A percentile compares a stretch with the other conserved stretches of the same genome.
These are phyloP conservation scores for Xylariaceae sp. DNA, from an alignment of 2,329 filamentous ascomycete species.

Conservation along the genomic window DNA sequence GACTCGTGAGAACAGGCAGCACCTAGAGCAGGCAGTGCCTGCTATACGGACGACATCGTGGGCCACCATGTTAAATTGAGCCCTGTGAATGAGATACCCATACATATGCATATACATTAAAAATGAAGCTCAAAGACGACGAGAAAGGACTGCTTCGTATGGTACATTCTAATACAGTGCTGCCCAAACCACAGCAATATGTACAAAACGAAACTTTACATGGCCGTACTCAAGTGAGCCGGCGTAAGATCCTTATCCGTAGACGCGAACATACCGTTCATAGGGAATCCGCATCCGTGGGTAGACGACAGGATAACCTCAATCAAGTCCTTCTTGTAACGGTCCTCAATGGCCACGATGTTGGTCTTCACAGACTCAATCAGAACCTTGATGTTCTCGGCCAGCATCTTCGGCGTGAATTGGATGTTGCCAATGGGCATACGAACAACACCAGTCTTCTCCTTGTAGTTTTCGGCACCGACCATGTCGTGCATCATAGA, in stretches of 20 bases:
- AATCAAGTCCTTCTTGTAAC: conserved; percentile 65
- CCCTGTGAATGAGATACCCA: conserved; percentile 8
- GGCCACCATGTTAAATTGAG: not conserved
- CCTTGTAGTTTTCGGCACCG: conserved; percentile 80
- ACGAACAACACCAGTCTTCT: conserved; percentile 75
- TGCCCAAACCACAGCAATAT: conserved; percentile 8
- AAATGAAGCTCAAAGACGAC: not conserved
- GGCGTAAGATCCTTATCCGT: conserved; percentile 52
- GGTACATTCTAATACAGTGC: conserved; percentile 22
- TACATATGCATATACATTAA: not conserved
- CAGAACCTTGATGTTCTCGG: conserved; percentile 75
- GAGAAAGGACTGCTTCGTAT: conserved; percentile 10
- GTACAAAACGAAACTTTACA: conserved; percentile 39
- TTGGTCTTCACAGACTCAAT: conserved; percentile 74
- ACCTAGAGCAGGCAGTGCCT: not conserved
- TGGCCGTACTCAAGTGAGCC: conserved; percentile 48
- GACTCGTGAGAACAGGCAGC: not conserved
- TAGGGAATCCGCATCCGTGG: conserved; percentile 75
- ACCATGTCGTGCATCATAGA: conserved; percentile 74
- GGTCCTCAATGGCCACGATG: conserved; percentile 58
- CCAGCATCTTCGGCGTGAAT: conserved; percentile 81
- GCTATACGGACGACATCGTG: not conserved
- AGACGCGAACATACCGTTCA: conserved; percentile 73
- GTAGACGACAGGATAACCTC: conserved; percentile 81
- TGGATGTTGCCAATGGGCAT: conserved; percentile 88